Percentiles rank a stretch among this genome's conserved stretches.
phyloP scores from a whole-genome alignment of 495 filamentous ascomycete genomes.

The Penicillium salamii region DNA sequence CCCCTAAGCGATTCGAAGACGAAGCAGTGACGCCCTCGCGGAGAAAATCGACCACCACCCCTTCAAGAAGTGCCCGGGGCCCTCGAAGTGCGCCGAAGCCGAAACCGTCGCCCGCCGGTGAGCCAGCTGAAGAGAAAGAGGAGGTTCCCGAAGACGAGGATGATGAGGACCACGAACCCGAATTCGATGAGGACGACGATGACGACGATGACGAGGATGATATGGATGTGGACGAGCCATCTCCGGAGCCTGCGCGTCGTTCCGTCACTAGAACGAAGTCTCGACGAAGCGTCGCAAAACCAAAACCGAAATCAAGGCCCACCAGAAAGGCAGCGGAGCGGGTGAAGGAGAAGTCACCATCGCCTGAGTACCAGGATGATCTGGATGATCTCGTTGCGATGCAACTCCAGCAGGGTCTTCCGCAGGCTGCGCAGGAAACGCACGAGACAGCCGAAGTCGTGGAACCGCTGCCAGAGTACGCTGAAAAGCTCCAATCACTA shows the following conservation, averaged over 20 bases:
- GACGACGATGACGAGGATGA: constrained; percentile 16
- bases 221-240: constrained; percentile 18
- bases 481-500: constrained; percentile 30
- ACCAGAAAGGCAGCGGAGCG: constrained; percentile 10
- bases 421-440: constrained; percentile 15
- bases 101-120: constrained; percentile 10
- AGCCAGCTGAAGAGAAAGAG: constrained; percentile 16
- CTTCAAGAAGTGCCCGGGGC: constrained; percentile 18
- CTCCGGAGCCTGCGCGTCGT: constrained; percentile 14
- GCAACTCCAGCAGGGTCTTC: constrained; percentile 40
- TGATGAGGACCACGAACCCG: constrained; percentile 12
- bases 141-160: constrained; percentile 11
- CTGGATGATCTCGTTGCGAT: constrained; percentile 43
- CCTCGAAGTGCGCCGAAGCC: constrained; percentile 24
- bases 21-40: constrained; percentile 24
- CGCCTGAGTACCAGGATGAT: constrained; percentile 34
- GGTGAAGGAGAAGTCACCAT: constrained; percentile 19
- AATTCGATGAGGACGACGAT: constrained; percentile 16
- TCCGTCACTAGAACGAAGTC: constrained; percentile 28
- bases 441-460: constrained; percentile 10
- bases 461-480: constrained; percentile 37
- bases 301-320: constrained; percentile 19
- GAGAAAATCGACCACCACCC: constrained; percentile 20
- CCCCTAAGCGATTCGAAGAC: constrained; percentile 37
- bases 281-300: constrained; percentile 24